Base-by-base conservation (phyloP, 345 rosid genomes). In the Citrus reticulata region DNA sequence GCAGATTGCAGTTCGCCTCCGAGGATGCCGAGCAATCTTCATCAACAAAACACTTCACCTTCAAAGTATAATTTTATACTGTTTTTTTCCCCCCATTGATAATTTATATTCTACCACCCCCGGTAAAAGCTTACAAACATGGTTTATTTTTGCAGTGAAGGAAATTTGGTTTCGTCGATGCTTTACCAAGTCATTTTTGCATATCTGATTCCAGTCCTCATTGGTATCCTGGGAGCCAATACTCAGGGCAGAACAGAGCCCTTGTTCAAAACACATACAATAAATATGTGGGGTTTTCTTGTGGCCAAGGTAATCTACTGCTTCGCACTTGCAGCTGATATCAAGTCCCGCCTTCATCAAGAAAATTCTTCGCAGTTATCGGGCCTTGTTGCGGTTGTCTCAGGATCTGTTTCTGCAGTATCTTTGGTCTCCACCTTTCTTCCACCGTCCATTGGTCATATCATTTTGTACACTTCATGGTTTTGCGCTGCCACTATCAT, bases 111-210 rank as follows among this genome's bases (percentile, higher is more conserved):
- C 16, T 11, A 3, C 51, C 1, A 46, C 49, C 16, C 16, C 4
- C 51, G 0, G 16, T 0, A 11, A 46, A 46, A 1, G 51, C 51
- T 46, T 0, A 46, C 11, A 42, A 10, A 11, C 3, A 11, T 42
- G 51, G 51, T 11, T 42, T 42, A 10, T 42, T 42, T 42, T 42
- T 42, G 16, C 51, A 42, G 16, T 3, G 51, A 10, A 42, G 4
- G 4, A 42, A 42, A 11, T 3, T 42, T 42, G 16, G 1, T 25
- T 0, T 65, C 69, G 42, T 34, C 27, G 22, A 34, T 65, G 42
- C 42, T 40, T 8, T 22, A 68, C 51, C 7, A 40, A 3, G 27
- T 49, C n/a, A 9, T 35, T 39, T 9, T 68, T 27, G 49, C 13
- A 4, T 9, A 20, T 7, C 29, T 68, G 17, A 68, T 37, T 13